These are phyloP conservation scores for Lepiota brunneoincarnata DNA, from an alignment of 768 basidiomycete genomes.

Conservation along the genomic window DNA sequence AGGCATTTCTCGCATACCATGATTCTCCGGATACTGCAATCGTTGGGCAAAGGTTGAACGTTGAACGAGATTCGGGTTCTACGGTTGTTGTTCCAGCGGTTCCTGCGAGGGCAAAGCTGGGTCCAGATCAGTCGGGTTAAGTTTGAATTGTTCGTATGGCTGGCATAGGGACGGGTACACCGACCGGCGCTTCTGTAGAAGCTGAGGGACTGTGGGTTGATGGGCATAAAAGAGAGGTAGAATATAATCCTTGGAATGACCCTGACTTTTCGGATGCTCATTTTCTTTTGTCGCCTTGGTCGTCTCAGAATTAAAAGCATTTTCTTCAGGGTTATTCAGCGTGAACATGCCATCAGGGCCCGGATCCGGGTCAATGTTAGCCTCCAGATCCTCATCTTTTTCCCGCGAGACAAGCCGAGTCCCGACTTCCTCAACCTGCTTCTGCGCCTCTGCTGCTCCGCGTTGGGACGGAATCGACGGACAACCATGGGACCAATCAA, in stretches of 20 bases:
- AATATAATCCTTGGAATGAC: neutral
- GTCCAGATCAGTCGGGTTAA: neutral
- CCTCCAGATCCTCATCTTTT: conserved; percentile 1
- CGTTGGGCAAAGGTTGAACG: conserved; percentile 3
- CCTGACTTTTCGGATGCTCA: neutral
- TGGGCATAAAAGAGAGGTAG: neutral
- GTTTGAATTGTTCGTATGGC: neutral
- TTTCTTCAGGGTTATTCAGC: neutral
- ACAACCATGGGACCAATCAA: neutral
- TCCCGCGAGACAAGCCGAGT: neutral
- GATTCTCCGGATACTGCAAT: conserved; percentile 2
- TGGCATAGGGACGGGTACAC: too few relatives aligned
- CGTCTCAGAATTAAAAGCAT: neutral
- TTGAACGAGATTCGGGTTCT: neutral
- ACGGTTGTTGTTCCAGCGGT: neutral
- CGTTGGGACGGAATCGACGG: neutral
- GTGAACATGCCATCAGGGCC: neutral
- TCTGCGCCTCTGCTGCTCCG: neutral
- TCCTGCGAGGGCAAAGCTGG: neutral
- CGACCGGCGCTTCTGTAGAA: too few relatives aligned
- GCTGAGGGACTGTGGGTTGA: too few relatives aligned
- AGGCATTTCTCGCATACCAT: neutral
- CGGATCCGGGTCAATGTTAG: neutral
- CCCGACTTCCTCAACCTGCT: too few relatives aligned
- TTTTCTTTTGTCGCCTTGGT: neutral